Evolutionary conservation across 345 rosid genomes (phyloP).

Genomic region (Psidium guajava): DNA sequence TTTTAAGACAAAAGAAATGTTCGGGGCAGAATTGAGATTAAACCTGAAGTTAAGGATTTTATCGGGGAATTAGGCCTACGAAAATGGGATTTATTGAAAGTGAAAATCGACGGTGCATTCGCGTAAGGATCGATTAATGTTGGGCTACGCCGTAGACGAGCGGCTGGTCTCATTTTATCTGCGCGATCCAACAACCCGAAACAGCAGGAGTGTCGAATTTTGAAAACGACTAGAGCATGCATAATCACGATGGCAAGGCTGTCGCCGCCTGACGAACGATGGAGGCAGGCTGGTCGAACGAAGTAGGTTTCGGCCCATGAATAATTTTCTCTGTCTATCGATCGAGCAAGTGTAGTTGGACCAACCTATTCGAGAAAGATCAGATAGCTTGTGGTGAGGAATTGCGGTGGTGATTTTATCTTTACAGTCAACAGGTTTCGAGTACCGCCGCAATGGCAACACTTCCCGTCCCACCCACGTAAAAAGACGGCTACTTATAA

Average conservation of each 20-base stretch:
- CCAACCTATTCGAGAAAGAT: background rate
- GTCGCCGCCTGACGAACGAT: background rate
- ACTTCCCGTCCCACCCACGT: background rate
- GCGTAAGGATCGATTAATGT: background rate
- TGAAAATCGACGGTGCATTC: background rate
- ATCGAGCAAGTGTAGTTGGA: background rate
- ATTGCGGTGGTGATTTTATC: background rate
- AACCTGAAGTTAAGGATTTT: no score
- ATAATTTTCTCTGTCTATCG: background rate
- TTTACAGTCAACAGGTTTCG: background rate
- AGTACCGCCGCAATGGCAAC: background rate
- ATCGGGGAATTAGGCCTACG: no score
- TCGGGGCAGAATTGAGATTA: no score
- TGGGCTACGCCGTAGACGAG: background rate
- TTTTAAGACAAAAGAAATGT: no score
- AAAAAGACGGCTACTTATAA: background rate
- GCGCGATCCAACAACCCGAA: background rate
- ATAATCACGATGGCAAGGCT: background rate
- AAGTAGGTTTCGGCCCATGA: background rate
- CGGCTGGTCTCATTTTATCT: background rate
- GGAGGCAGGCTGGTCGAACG: background rate
- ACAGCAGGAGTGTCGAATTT: background rate
- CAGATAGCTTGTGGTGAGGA: background rate
- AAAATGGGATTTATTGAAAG: no score
- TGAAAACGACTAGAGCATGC: background rate